Percentiles rank a stretch among this genome's conserved stretches.
Conservation (phyloP, 805 yeast genomes). For the Metschnikowia noctiluminum region DNA sequence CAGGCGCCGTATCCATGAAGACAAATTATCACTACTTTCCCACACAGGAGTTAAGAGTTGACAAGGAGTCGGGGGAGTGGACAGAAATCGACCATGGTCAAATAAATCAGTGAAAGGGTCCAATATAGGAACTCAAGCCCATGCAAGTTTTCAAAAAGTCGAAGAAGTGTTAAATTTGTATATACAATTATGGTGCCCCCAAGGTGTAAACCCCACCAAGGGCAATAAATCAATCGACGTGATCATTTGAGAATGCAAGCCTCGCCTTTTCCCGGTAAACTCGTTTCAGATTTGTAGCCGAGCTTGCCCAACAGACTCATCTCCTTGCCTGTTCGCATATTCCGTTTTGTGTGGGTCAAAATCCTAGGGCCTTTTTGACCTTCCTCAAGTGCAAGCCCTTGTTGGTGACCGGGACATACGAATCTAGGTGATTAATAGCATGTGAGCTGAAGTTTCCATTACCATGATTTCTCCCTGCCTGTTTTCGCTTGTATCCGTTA, state of each 20-base stretch:
- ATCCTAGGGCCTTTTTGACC: slow-evolving; percentile 46
- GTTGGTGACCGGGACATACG: slow-evolving; percentile 50
- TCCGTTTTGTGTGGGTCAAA: not conserved
- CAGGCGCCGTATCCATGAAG: slow-evolving; percentile 80
- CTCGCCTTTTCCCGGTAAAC: not conserved
- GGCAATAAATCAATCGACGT: not conserved
- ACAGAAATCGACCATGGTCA: slow-evolving; percentile 43
- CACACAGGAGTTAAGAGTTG: slow-evolving; percentile 57
- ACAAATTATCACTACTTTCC: slow-evolving; percentile 89
- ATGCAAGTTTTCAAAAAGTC: not conserved
- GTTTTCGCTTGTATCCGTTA: slow-evolving; percentile 50
- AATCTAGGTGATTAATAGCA: slow-evolving; percentile 56
- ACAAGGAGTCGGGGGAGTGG: slow-evolving; percentile 43
- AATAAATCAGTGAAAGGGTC: slow-evolving; percentile 17
- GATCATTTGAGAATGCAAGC: not conserved
- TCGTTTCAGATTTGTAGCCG: too few relatives aligned
- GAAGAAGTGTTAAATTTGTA: not conserved
- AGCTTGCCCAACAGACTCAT: too few relatives aligned
- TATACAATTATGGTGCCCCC: not conserved
- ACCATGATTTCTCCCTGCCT: slow-evolving; percentile 89
- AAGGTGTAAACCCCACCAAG: too few relatives aligned
- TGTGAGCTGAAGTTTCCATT: slow-evolving; percentile 82
- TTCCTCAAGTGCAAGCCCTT: slow-evolving; percentile 57
- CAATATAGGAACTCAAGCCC: too few relatives aligned
- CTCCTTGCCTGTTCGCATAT: too few relatives aligned